phyloP scores from a whole-genome alignment of 225 moss, liverwort and hornwort species.

The Marchantia polymorpha region DNA sequence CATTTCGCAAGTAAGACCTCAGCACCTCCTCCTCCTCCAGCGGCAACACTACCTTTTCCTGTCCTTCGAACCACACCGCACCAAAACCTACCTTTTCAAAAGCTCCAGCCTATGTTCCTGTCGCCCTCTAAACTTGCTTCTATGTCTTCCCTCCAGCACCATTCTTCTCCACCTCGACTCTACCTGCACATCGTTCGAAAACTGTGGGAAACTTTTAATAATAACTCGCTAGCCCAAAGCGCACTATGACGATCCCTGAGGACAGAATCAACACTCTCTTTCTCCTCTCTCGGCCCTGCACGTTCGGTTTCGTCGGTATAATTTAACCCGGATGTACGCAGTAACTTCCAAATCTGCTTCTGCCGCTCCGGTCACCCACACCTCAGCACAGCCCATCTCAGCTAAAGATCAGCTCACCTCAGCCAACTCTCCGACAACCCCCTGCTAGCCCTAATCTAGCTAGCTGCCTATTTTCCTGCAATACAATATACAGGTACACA shows the following conservation, averaged over 20 bases:
- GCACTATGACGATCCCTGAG: not conserved
- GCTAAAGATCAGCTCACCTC: not conserved
- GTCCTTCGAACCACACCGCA: not conserved
- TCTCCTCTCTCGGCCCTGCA: not conserved
- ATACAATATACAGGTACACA: not conserved
- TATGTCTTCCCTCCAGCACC: not conserved
- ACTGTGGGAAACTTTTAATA: not conserved
- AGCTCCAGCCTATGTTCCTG: not conserved
- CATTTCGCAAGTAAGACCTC: not conserved
- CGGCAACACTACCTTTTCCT: not conserved
- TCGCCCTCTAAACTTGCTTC: not conserved
- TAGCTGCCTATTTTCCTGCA: not conserved
- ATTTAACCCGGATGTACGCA: not conserved
- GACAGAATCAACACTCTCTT: not conserved
- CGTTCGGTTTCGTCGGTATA: not conserved
- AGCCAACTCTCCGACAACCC: not conserved
- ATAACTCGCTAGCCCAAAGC: not conserved
- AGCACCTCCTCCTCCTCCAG: not conserved
- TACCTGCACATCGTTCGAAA: not conserved
- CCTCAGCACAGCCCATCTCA: not conserved
- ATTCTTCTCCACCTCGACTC: constrained; percentile 1
- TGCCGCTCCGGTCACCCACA: not conserved
- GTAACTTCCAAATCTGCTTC: not conserved
- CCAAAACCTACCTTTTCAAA: constrained; percentile 1
- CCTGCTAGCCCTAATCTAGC: constrained; percentile 1